Evolutionary conservation across 345 rosid species (phyloP), one percentile per base, ranked within the genome.

Genomic region (Hirschfeldia incana): DNA sequence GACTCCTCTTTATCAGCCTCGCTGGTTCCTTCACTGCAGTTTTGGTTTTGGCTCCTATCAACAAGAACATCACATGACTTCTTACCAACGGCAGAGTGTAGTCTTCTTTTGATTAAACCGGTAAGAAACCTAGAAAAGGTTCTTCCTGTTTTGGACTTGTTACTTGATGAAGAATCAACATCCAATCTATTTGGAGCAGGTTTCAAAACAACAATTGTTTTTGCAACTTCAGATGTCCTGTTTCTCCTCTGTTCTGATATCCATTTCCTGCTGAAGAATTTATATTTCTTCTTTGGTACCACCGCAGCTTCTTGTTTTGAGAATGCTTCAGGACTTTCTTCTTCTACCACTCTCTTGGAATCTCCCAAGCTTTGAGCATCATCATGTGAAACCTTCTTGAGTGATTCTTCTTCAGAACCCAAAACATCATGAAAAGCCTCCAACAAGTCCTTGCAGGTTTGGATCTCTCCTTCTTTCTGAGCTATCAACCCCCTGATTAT

Each of bases 341-440:
- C 76, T 66, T 0, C 62, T 39, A 73, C 60, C 6, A 53, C 26
- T 74, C 59, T 67, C 27, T 74, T 28, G 17, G 60, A 36, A 27
- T 80, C 79, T 62, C 49, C 83, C 70, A 73, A 42, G 12, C 72
- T 46, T 57, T 79, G 83, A 77, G 76, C 73, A 75, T 82, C 78
- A 76, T 87, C 94, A 68, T 85, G 85, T 78, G 90, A 79, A 73
- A 85, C 83, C 83, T 89, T 87, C 37, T 78, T 73, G 67, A 81
- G 44, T 66, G 91, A 67, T 74, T 95, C 97, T 84, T 89, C 94
- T 70, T 89, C 90, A 59, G 88, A 88, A 86, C 80, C 80, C 70
- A 88, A 87, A 80, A 84, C 82, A 84, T 87, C 82, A 84, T 87
- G 91, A 81, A 95, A 91, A 1, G 93, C 99, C 67, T 93, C 93